These are phyloP conservation scores for Penicillium herquei DNA, from an alignment of 495 filamentous ascomycete species.

Conservation along the genomic window DNA sequence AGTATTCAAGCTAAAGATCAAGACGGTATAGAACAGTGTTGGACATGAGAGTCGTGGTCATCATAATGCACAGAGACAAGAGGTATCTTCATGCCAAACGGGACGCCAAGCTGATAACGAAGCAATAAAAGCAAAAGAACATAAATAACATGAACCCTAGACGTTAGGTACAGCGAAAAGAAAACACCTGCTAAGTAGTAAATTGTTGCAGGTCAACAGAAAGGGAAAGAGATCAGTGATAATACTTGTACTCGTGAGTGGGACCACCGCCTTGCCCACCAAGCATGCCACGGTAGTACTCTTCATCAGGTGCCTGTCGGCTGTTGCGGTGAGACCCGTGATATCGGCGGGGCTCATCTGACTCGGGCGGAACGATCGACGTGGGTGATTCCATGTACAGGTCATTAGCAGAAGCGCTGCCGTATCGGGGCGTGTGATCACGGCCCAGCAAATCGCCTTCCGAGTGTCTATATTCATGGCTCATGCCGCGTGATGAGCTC, in stretches of 20 bases:
- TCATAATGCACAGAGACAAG: conserved; percentile 16
- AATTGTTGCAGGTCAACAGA: conserved; percentile 1
- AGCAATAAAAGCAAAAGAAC: conserved; percentile 6
- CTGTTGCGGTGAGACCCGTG: conserved; percentile 20
- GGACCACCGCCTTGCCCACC: conserved; percentile 35
- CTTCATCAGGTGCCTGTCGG: conserved; percentile 30
- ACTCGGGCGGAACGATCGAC: conserved; percentile 19
- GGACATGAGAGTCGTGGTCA: conserved; percentile 22
- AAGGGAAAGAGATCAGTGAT: conserved; percentile 18
- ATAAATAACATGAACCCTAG: conserved; percentile 1
- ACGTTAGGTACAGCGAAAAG: not conserved
- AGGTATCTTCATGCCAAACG: conserved; percentile 25
- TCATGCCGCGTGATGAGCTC: conserved; percentile 35
- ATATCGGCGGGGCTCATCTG: conserved; percentile 32
- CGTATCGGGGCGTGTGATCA: conserved; percentile 21
- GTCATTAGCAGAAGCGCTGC: conserved; percentile 25
- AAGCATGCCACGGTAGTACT: conserved; percentile 41
- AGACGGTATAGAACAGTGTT: conserved; percentile 4
- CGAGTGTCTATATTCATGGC: conserved; percentile 38
- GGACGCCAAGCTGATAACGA: conserved; percentile 18
- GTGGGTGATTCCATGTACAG: conserved; percentile 28
- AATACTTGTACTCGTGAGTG: conserved; percentile 35
- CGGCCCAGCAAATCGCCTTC: conserved; percentile 37
- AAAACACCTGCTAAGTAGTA: not conserved
- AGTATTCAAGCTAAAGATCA: not conserved